Conservation (phyloP, 306 rosid species). For the Citrullus amarus region DNA sequence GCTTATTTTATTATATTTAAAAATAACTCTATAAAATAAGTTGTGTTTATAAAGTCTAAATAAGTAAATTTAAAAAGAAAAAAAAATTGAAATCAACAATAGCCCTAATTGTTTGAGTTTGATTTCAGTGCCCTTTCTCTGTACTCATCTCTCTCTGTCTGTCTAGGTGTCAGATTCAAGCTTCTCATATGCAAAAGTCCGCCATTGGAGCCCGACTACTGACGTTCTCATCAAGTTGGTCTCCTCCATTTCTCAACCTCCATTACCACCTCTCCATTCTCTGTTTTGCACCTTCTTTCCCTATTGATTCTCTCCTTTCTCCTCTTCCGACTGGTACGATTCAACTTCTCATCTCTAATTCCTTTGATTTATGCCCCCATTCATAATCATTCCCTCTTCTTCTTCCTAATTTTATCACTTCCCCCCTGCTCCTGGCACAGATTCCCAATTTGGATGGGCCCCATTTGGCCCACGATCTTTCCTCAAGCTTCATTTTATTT, state of each 20-base stretch:
- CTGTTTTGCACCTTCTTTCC: neutral
- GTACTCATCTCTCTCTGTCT: neutral
- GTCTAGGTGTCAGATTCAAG: neutral
- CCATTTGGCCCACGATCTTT: neutral
- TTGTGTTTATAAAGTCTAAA: too few species aligned
- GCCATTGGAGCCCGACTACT: slow-evolving; percentile 1
- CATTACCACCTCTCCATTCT: neutral
- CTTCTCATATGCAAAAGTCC: neutral
- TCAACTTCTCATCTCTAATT: neutral
- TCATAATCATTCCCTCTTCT: neutral
- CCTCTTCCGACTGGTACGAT: slow-evolving; percentile 6
- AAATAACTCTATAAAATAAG: too few species aligned
- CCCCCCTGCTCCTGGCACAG: neutral
- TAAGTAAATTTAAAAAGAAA: too few species aligned
- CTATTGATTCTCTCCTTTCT: neutral
- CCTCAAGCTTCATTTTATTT: neutral
- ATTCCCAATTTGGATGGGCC: neutral
- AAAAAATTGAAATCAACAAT: neutral
- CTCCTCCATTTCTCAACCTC: neutral
- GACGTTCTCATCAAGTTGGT: neutral
- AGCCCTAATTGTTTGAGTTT: neutral
- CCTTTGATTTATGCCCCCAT: neutral
- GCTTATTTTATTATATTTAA: too few species aligned
- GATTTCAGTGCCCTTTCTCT: neutral
- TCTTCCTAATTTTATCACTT: neutral